These are phyloP conservation scores for Trametes sp. DNA, from an alignment of 1,284 basidiomycete species.

Conservation along the genomic window DNA sequence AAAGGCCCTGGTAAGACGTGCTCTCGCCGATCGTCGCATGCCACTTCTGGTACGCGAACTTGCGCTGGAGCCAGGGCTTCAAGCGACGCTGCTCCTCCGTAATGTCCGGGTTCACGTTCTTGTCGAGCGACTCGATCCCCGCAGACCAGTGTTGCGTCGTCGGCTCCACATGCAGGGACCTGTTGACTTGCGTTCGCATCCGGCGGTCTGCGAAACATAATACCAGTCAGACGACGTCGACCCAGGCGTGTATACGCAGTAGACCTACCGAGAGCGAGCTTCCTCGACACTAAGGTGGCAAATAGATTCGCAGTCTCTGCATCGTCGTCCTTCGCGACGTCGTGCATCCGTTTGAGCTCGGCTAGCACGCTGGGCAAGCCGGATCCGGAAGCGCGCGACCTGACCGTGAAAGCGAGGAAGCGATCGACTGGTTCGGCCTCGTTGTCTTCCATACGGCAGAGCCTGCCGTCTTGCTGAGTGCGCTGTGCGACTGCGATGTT, in stretches of 20 bases:
- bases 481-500: background rate
- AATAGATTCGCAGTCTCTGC: background rate
- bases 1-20: background rate
- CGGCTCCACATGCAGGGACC: background rate
- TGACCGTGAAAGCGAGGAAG: conserved; percentile 4
- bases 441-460: too few species aligned
- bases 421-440: background rate
- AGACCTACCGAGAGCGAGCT: background rate
- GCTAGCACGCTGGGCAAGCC: background rate
- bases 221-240: too few species aligned
- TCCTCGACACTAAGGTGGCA: background rate
- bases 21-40: background rate
- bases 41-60: background rate
- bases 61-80: background rate
- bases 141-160: background rate
- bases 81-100: background rate
- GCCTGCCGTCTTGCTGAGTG: background rate
- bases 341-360: background rate
- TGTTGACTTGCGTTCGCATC: background rate
- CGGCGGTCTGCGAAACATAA: background rate
- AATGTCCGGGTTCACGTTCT: background rate
- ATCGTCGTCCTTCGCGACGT: background rate
- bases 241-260: background rate
- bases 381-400: conserved; percentile 1
- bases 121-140: background rate